Percentiles rank a stretch among this genome's conserved stretches.
Evolutionary conservation across 306 rosid genomes (phyloP).

Genomic region (Bauhinia variegata): DNA sequence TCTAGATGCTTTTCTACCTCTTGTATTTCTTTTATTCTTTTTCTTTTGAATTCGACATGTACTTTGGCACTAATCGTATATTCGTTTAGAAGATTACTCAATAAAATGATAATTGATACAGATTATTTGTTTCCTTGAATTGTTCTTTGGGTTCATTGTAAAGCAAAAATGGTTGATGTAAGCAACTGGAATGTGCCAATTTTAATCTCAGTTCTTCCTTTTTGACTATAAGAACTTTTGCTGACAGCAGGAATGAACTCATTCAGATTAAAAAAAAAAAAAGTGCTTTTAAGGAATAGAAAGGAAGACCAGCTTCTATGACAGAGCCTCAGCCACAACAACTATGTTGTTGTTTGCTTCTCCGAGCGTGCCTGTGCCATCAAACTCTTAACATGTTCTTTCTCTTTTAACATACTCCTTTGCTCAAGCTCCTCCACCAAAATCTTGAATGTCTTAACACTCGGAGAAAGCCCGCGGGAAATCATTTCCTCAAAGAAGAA

Average conservation of each 20-base stretch:
- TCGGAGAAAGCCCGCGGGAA: conserved; percentile 48
- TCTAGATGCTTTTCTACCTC: conserved; percentile 25
- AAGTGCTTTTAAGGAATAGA: neutral
- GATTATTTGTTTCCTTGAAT: neutral
- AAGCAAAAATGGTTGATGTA: neutral
- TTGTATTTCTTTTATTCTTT: neutral
- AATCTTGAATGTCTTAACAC: conserved; percentile 41
- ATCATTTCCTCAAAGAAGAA: conserved; percentile 68
- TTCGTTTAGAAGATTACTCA: neutral
- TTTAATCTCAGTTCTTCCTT: too few relatives aligned
- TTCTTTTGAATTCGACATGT: neutral
- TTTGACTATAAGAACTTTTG: too few relatives aligned
- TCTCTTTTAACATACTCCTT: conserved; percentile 61
- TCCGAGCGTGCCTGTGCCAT: conserved; percentile 41
- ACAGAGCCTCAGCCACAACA: neutral
- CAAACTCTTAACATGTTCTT: conserved; percentile 58
- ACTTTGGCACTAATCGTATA: neutral
- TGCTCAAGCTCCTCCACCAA: conserved; percentile 56
- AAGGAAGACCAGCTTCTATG: neutral
- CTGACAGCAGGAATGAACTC: too few relatives aligned
- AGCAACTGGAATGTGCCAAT: too few relatives aligned
- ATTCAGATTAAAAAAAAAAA: neutral
- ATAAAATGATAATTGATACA: neutral
- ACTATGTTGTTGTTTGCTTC: neutral
- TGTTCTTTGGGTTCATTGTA: conserved; percentile 8